These are phyloP conservation scores for Monilinia fructigena DNA, from an alignment of 2,329 filamentous ascomycete species.

Conservation along the genomic window DNA sequence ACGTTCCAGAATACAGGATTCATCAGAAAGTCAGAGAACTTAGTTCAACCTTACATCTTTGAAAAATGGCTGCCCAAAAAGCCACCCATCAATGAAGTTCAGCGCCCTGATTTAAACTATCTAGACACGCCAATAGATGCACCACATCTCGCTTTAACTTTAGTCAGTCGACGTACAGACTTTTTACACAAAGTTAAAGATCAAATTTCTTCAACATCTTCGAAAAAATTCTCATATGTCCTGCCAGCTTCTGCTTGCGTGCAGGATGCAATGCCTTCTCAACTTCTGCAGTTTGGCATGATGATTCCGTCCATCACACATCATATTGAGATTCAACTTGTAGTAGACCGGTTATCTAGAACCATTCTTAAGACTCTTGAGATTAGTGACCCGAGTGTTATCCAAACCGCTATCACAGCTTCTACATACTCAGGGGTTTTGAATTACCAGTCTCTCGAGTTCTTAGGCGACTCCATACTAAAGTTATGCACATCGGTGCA, in stretches of 20 bases:
- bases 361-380: slow-evolving; percentile 53
- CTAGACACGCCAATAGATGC: slow-evolving; percentile 45
- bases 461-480: slow-evolving; percentile 79
- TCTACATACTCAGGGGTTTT: slow-evolving; percentile 57
- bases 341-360: slow-evolving; percentile 59
- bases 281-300: slow-evolving; percentile 48
- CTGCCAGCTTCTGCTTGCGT: slow-evolving; percentile 51
- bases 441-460: slow-evolving; percentile 84
- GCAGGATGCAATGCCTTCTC: slow-evolving; percentile 49
- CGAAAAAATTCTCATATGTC: slow-evolving; percentile 45
- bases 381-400: slow-evolving; percentile 53
- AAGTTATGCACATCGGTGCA: slow-evolving; percentile 72
- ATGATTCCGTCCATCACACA: slow-evolving; percentile 73
- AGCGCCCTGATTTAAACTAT: slow-evolving; percentile 42
- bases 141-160: slow-evolving; percentile 50
- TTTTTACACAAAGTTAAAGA: slow-evolving; percentile 50
- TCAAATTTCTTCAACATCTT: slow-evolving; percentile 3
- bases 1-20: slow-evolving; percentile 26
- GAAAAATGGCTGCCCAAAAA: slow-evolving; percentile 46
- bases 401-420: slow-evolving; percentile 70
- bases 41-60: slow-evolving; percentile 41
- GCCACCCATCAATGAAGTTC: slow-evolving; percentile 46
- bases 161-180: slow-evolving; percentile 56
- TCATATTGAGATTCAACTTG: slow-evolving; percentile 62
- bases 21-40: slow-evolving; percentile 30